phyloP scores from a whole-genome alignment of 2,329 filamentous ascomycete genomes.

The Decorospora gaudefroyi region DNA sequence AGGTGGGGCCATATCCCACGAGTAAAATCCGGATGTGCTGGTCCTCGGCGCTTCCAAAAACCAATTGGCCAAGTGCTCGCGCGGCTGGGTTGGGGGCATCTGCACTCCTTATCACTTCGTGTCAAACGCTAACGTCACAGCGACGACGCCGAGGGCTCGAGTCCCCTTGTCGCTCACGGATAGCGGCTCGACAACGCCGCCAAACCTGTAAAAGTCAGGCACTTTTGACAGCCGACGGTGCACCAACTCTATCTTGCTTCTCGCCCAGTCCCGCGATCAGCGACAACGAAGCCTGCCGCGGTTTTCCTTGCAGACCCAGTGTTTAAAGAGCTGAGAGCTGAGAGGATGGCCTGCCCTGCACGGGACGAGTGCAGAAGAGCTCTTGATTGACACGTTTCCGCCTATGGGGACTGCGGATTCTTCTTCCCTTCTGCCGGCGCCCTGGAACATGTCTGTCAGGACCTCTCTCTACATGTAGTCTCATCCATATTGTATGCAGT shows the following conservation, averaged over 20 bases:
- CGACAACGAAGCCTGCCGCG: slow-evolving; percentile 10
- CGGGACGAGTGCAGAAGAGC: slow-evolving; percentile 23
- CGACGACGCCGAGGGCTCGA: slow-evolving; percentile 23
- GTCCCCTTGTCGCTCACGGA: slow-evolving; percentile 23
- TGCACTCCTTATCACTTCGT: slow-evolving; percentile 44
- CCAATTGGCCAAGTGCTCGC: slow-evolving; percentile 39
- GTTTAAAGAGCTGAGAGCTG: too few relatives aligned
- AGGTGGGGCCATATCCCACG: slow-evolving; percentile 41
- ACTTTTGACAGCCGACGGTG: slow-evolving; percentile 11
- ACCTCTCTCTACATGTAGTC: slow-evolving; percentile 1
- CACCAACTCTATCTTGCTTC: slow-evolving; percentile 16
- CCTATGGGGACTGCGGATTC: slow-evolving; percentile 18
- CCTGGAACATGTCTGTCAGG: too few relatives aligned
- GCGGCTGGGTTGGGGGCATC: slow-evolving; percentile 29
- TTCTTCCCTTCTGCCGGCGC: slow-evolving; percentile 34
- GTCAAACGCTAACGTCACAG: slow-evolving; percentile 28
- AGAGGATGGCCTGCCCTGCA: slow-evolving; percentile 10
- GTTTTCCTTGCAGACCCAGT: slow-evolving; percentile 12
- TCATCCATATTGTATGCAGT: slow-evolving; percentile 8
- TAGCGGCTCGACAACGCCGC: slow-evolving; percentile 29
- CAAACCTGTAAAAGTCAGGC: slow-evolving; percentile 21
- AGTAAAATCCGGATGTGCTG: slow-evolving; percentile 30
- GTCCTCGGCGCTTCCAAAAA: slow-evolving; percentile 36
- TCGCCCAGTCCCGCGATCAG: slow-evolving; percentile 20
- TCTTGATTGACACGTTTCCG: slow-evolving; percentile 33